Evolutionary conservation across 768 basidiomycete species (phyloP).

Genomic region (Trametes villosa): DNA sequence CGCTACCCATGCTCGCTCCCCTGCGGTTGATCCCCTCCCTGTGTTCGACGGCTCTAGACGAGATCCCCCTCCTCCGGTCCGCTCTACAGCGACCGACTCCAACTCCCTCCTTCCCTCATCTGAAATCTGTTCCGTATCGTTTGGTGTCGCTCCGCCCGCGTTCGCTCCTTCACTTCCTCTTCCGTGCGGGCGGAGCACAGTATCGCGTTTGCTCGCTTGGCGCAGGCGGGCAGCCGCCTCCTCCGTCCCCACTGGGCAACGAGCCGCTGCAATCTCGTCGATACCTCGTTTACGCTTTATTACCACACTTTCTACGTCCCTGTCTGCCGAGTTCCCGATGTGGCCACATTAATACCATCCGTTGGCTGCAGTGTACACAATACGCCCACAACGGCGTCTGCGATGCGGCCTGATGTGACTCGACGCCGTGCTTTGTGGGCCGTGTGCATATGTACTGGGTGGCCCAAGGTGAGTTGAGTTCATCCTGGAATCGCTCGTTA

Average conservation of each 20-base stretch:
- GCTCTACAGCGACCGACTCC: not conserved
- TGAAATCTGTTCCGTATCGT: not conserved
- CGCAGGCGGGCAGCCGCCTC: not conserved
- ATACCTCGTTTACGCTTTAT: slow-evolving; percentile 18
- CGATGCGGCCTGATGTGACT: too few relatives aligned
- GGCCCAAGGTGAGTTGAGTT: too few relatives aligned
- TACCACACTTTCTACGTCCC: not conserved
- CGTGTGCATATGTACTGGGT: too few relatives aligned
- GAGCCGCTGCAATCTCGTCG: slow-evolving; percentile 26
- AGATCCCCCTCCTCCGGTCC: not conserved
- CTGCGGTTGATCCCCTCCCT: not conserved
- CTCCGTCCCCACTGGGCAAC: slow-evolving; percentile 19
- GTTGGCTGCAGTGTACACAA: too few relatives aligned
- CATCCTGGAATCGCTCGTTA: too few relatives aligned
- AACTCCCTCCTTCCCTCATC: not conserved
- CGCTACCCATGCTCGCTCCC: not conserved
- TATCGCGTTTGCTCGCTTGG: slow-evolving; percentile 11
- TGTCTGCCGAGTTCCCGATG: too few relatives aligned
- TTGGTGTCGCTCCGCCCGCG: slow-evolving; percentile 12
- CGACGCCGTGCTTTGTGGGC: too few relatives aligned
- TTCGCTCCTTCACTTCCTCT: slow-evolving; percentile 18
- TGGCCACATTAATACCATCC: too few relatives aligned
- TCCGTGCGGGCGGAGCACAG: slow-evolving; percentile 17
- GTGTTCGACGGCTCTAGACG: slow-evolving; percentile 7
- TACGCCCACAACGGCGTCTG: too few relatives aligned